Base-by-base conservation (phyloP, 129 eudicot genomes). In the Escallonia herrerae region DNA sequence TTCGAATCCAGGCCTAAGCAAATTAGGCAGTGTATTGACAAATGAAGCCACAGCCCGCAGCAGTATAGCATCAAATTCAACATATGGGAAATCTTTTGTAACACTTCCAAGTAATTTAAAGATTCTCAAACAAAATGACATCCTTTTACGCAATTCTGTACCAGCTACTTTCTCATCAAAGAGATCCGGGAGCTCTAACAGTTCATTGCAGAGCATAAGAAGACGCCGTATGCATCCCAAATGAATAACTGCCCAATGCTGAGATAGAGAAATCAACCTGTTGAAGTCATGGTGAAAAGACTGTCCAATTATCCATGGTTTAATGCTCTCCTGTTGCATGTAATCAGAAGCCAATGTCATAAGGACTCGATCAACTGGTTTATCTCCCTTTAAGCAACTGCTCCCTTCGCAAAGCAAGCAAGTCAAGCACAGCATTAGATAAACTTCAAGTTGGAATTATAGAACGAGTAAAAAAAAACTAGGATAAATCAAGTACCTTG, bases 181-280 rank as follows among this genome's bases (percentile, higher is more conserved):
- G 59, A 59, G 65, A 63, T 79, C 83, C 3, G 83, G 65, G 71
- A 77, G 72, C 61, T 72, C 76, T 60, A 86, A 37, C 76, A 83
- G 62, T 37, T 80, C 72, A 60, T 56, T 72, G 74, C 87, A 85
- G 47, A 81, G 60, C 12, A 72, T 53, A 63, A 86, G 65, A 37
- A 93, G 96, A 22, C 96, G 89, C 3, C 68, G 86, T 66, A 83
- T 65, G 81, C 95, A 88, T 69, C 84, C 79, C 62, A 83, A 40
- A 72, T 89, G 99, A 76, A 83, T 77, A 71, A 82, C 60, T 58
- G 91, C 87, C 87, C 88, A 86, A 66, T 93, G 99, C 79, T 82
- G 91, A 72, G 79, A 88, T 33, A 86, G 65, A 37, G 85, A 72
- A 43, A 74, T 80, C 76, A 89, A 64, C 54, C 76, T 81, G 54